Evolutionary conservation across 2,329 filamentous ascomycete genomes (phyloP).

Genomic region (Didymella glomerata): DNA sequence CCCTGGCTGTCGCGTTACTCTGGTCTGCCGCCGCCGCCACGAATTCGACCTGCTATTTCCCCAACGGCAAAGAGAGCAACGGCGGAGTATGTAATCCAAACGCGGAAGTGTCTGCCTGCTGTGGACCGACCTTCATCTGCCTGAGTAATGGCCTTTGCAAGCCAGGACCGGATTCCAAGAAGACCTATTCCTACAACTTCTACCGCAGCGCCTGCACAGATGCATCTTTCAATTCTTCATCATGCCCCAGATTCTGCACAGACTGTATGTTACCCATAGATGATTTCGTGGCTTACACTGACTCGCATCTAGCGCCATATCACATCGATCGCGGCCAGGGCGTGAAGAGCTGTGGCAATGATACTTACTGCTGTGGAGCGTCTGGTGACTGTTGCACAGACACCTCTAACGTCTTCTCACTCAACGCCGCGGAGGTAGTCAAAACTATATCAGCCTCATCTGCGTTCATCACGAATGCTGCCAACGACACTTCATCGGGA

Average conservation of each 20-base stretch:
- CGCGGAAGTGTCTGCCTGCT: slow-evolving; percentile 31
- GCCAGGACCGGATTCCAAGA: slow-evolving; percentile 25
- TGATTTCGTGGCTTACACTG: slow-evolving; percentile 4
- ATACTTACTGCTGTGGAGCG: slow-evolving; percentile 31
- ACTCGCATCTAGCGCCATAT: slow-evolving; percentile 15
- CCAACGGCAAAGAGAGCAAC: slow-evolving; percentile 26
- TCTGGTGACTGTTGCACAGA: slow-evolving; percentile 33
- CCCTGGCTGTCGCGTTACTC: background rate
- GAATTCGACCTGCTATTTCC: slow-evolving; percentile 34
- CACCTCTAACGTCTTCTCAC: slow-evolving; percentile 25
- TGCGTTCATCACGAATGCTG: slow-evolving; percentile 13
- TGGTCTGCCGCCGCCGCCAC: slow-evolving; percentile 3
- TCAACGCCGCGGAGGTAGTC: slow-evolving; percentile 22
- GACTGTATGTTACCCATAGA: slow-evolving; percentile 25
- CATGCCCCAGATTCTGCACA: slow-evolving; percentile 31
- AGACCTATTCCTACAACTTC: slow-evolving; percentile 28
- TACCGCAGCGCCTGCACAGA: slow-evolving; percentile 37
- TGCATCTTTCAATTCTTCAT: slow-evolving; percentile 29
- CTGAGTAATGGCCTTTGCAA: slow-evolving; percentile 33
- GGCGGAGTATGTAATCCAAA: slow-evolving; percentile 28
- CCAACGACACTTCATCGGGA: slow-evolving; percentile 11
- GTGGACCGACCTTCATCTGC: slow-evolving; percentile 35
- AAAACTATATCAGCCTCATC: slow-evolving; percentile 29
- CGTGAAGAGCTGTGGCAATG: slow-evolving; percentile 26
- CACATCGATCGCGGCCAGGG: slow-evolving; percentile 28